Conservation (phyloP, 2,329 filamentous ascomycete genomes). For the Alternaria atra region DNA sequence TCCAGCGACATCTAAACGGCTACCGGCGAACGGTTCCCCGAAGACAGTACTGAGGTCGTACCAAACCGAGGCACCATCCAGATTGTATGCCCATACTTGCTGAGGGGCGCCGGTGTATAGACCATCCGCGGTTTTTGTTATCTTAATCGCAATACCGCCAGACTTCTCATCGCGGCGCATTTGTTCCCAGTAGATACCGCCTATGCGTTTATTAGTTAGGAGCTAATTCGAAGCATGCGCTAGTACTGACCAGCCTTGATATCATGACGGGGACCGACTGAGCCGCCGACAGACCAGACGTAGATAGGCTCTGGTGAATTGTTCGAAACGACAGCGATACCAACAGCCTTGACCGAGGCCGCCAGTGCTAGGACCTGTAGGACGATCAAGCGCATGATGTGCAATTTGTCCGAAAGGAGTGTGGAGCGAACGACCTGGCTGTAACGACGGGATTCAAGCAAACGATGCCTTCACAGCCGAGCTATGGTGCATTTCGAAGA, state of each 20-base stretch:
- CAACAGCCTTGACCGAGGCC: constrained; percentile 30
- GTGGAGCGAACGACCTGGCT: neutral
- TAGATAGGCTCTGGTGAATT: constrained; percentile 31
- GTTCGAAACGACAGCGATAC: constrained; percentile 38
- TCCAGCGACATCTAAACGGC: constrained; percentile 30
- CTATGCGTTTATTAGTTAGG: constrained; percentile 15
- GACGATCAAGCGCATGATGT: constrained; percentile 27
- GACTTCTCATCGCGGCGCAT: constrained; percentile 29
- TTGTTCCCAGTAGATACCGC: constrained; percentile 26
- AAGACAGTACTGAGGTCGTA: constrained; percentile 39
- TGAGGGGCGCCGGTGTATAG: constrained; percentile 30
- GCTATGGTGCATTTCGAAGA: neutral
- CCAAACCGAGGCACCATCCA: constrained; percentile 35
- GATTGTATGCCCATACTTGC: constrained; percentile 37
- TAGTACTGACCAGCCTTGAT: constrained; percentile 23
- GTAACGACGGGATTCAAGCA: neutral
- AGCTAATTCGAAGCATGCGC: neutral
- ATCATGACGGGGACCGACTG: constrained; percentile 23
- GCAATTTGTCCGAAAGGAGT: neutral
- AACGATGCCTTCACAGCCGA: neutral
- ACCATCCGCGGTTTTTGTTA: constrained; percentile 32
- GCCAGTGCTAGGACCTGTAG: constrained; percentile 22
- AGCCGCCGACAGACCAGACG: constrained; percentile 35
- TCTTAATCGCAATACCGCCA: constrained; percentile 41
- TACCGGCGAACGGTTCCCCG: constrained; percentile 40